Percentiles rank a stretch among this genome's conserved stretches.
Conservation (phyloP, 2,329 filamentous ascomycete genomes). For the Metarhizium anisopliae region DNA sequence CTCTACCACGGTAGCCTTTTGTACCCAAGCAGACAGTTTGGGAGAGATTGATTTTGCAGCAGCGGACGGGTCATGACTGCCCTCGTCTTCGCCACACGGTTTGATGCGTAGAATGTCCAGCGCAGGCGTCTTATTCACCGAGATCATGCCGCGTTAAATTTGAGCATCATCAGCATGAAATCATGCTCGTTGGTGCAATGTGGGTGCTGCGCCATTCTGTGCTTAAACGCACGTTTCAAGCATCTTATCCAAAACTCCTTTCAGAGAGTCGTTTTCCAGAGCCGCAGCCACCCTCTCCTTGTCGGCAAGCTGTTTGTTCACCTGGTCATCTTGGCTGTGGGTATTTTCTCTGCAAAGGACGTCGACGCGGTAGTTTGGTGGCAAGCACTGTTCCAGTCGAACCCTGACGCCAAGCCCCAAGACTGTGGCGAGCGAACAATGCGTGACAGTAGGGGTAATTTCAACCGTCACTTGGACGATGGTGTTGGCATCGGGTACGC, state of each 20-base stretch:
- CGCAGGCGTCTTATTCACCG: too few relatives aligned
- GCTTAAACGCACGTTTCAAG: slow-evolving; percentile 66
- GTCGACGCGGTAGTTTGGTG: slow-evolving; percentile 85
- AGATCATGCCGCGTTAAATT: too few relatives aligned
- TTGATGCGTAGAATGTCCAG: too few relatives aligned
- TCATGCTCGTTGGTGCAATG: background rate
- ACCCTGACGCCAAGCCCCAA: slow-evolving; percentile 91
- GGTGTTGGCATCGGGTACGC: slow-evolving; percentile 38
- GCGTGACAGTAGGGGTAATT: slow-evolving; percentile 92
- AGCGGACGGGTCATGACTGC: too few relatives aligned
- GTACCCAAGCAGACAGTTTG: too few relatives aligned
- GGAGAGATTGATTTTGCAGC: too few relatives aligned
- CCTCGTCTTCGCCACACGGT: too few relatives aligned
- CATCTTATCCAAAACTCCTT: slow-evolving; percentile 88
- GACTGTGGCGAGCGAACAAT: slow-evolving; percentile 92
- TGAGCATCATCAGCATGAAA: too few relatives aligned
- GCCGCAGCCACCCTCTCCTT: slow-evolving; percentile 95
- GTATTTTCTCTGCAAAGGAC: slow-evolving; percentile 92
- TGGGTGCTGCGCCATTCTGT: too few relatives aligned
- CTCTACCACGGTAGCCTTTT: too few relatives aligned
- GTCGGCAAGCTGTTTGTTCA: slow-evolving; percentile 93
- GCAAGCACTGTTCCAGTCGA: slow-evolving; percentile 80
- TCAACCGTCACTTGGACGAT: slow-evolving; percentile 72
- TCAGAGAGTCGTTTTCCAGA: slow-evolving; percentile 84
- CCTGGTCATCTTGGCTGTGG: slow-evolving; percentile 89